A percentile compares a stretch with the other conserved stretches of the same genome.
These are phyloP conservation scores for Podaxis mareebaensis DNA, from an alignment of 768 basidiomycete genomes.

Conservation along the genomic window DNA sequence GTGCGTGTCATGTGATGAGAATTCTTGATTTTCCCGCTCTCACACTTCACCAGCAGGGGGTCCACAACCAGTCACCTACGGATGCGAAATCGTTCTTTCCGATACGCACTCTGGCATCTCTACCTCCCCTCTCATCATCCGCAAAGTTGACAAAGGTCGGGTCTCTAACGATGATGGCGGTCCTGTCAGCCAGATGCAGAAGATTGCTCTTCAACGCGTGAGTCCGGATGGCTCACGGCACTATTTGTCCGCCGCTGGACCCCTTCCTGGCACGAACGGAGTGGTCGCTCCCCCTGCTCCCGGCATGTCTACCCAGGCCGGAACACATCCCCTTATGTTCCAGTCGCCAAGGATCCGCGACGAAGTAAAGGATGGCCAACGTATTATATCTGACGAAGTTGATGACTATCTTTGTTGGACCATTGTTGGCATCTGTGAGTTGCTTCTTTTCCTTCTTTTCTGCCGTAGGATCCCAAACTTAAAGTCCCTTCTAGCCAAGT, in stretches of 20 bases:
- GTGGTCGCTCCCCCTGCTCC: conserved; percentile 69
- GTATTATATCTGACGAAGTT: conserved; percentile 80
- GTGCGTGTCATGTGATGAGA: conserved; percentile 65
- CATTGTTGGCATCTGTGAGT: conserved; percentile 91
- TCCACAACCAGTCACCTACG: conserved; percentile 88
- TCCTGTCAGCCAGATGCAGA: conserved; percentile 96
- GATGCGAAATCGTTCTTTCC: conserved; percentile 83
- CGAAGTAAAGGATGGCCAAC: conserved; percentile 77
- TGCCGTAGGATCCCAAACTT: conserved; percentile 6
- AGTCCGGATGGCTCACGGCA: conserved; percentile 82
- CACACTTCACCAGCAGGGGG: conserved; percentile 49
- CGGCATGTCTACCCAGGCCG: conserved; percentile 74
- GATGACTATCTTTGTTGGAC: conserved; percentile 97
- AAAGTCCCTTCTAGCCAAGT: conserved; percentile 63
- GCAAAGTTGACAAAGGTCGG: conserved; percentile 89
- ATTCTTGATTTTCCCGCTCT: conserved; percentile 31
- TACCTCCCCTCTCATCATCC: conserved; percentile 83
- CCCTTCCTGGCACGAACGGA: conserved; percentile 75
- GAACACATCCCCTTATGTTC: conserved; percentile 80
- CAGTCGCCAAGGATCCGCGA: conserved; percentile 79
- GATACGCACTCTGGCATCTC: conserved; percentile 85
- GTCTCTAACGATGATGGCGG: conserved; percentile 88
- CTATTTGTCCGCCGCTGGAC: conserved; percentile 88
- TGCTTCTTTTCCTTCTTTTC: conserved; percentile 16
- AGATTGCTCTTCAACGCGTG: conserved; percentile 86